Evolutionary conservation across 768 basidiomycete species (phyloP), one percentile per base, ranked within the genome.

Genomic region (Serpula lacrymans): DNA sequence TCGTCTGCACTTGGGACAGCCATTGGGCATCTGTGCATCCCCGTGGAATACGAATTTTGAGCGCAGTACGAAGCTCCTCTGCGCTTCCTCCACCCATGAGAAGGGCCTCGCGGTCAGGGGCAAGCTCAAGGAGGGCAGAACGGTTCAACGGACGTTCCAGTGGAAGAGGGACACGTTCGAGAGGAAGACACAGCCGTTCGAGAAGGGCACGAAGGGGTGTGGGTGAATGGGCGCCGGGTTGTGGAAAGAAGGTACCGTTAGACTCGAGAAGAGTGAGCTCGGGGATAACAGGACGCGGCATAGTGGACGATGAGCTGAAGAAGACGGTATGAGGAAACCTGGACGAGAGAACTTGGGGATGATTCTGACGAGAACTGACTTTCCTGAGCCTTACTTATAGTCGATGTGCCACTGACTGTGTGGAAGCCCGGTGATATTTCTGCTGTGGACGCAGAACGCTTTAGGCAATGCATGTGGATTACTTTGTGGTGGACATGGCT

Each of bases 21-120:
- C 67, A 68, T 22, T 63, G 63, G 2, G 21, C 26, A 53, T 52
- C 12, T 46, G 62, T 62, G 46, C 52, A 14, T 52, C 34, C 7
- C 47, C 34, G 1, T 46, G 35, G 1, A 49, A 55, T 45, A 6
- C 48, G 60, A 26, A 68, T 45, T 42, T 64, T 67, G 28, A 69
- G 49, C 8, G 21, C 13, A 23, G 58, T 51, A 32, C 66, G 46
- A 11, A 68, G 47, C 33, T 65, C 63, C 3, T 58, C 53, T 20
- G 55, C 59, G 13, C 39, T 48, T 30, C 46, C 57, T 11, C 42
- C 49, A 38, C 52, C 53, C 25, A 40, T 39, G 16, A 69, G 34
- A 4, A 66, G 38, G 9, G 42, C 51, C 47, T 68, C 64, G 29
- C 65, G 63, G 40, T 67, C 66, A 0, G 65, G 64, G 3, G 68